Percentiles rank a stretch among this genome's conserved stretches.
phyloP scores from a whole-genome alignment of 2,329 filamentous ascomycete species.

The Chrysosporium queenslandicum region DNA sequence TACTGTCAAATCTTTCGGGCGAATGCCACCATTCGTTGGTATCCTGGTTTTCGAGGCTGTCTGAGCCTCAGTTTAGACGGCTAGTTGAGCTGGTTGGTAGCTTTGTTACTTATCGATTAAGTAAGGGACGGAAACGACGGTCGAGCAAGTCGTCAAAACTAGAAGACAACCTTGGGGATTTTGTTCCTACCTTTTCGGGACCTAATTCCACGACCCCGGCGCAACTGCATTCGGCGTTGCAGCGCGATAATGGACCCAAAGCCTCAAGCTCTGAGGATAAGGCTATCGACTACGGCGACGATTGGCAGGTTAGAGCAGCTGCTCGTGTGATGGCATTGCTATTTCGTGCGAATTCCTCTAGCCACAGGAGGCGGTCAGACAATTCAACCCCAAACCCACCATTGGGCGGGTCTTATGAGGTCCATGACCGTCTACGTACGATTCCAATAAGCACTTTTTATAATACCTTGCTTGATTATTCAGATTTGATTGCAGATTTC shows the following conservation, averaged over 20 bases:
- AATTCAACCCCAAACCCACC: constrained; percentile 30
- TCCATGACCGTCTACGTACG: constrained; percentile 43
- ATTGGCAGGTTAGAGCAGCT: constrained; percentile 81
- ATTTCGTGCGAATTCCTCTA: constrained; percentile 67
- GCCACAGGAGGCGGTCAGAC: constrained; percentile 10
- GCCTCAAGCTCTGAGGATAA: constrained; percentile 43
- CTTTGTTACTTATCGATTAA: constrained; percentile 72
- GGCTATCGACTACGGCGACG: constrained; percentile 59
- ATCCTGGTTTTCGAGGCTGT: constrained; percentile 65
- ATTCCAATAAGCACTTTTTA: constrained; percentile 79
- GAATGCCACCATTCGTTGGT: constrained; percentile 69
- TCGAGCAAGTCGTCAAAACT: constrained; percentile 51
- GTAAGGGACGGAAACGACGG: constrained; percentile 59
- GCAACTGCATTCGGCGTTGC: constrained; percentile 68
- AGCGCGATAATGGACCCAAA: constrained; percentile 28
- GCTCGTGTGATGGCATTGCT: constrained; percentile 70
- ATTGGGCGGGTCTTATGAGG: constrained; percentile 13
- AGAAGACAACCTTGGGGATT: constrained; percentile 44
- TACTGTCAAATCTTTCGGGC: constrained; percentile 64
- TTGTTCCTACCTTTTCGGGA: constrained; percentile 63
- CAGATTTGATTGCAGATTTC: constrained; percentile 77
- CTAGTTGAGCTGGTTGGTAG: constrained; percentile 66
- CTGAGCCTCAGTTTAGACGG: constrained; percentile 56
- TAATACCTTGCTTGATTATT: constrained; percentile 72
- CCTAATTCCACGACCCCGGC: constrained; percentile 55